These are phyloP conservation scores for Yamadazyma tumulicola DNA, from an alignment of 805 yeast species.

Conservation along the genomic window DNA sequence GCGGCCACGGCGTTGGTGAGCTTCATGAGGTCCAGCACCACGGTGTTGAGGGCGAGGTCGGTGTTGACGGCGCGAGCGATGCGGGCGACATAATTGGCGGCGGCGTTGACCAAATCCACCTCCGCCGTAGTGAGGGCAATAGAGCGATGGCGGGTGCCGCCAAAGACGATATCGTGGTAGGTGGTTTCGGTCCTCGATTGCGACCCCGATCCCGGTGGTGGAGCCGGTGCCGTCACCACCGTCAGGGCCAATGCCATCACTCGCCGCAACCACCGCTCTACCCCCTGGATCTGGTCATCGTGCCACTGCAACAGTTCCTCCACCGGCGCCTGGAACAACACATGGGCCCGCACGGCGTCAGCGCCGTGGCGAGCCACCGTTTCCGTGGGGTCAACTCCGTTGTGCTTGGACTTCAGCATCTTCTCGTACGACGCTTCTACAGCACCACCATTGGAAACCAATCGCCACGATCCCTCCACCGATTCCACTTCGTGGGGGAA, in stretches of 20 bases:
- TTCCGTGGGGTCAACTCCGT: constrained; percentile 86
- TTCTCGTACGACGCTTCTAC: constrained; percentile 79
- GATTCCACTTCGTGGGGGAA: constrained; percentile 72
- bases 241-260: constrained; percentile 36
- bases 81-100: constrained; percentile 43
- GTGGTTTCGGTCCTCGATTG: background rate
- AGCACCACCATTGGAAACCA: no score
- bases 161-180: constrained; percentile 16
- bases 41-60: constrained; percentile 71
- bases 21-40: constrained; percentile 88
- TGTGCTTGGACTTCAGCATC: constrained; percentile 94
- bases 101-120: constrained; percentile 52
- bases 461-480: constrained; percentile 50
- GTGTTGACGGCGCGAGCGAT: constrained; percentile 59
- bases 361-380: constrained; percentile 81
- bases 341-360: constrained; percentile 91
- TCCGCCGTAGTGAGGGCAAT: constrained; percentile 43
- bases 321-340: constrained; percentile 88
- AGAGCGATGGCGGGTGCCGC: constrained; percentile 15
- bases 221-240: no score
- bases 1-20: constrained; percentile 49
- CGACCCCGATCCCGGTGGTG: no score
- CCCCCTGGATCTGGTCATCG: constrained; percentile 79
- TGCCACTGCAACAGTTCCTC: constrained; percentile 86
- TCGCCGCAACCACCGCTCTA: constrained; percentile 79